Evolutionary conservation across 2,329 filamentous ascomycete genomes (phyloP), one percentile per base, ranked within the genome.

Genomic region (Thermochaetoides dissita): DNA sequence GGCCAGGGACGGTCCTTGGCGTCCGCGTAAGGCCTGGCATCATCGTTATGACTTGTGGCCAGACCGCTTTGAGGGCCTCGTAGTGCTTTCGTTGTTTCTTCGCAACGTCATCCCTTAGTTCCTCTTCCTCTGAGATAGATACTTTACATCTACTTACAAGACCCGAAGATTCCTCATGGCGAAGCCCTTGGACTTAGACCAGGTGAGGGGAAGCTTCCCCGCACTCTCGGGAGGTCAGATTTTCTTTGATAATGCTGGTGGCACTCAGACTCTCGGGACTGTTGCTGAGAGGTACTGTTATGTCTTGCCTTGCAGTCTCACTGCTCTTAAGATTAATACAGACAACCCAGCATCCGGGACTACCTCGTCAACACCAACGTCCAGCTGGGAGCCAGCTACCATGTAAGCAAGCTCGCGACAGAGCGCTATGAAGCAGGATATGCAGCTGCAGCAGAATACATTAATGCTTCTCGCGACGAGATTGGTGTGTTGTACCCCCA

Each of bases 171-270:
- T 30, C 29, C 37, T 30, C 7, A 43, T 46, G 37, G 33, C 39
- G 5, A 9, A 10, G 30, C 12, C 44, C 7, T 28, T 83, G 51
- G 66, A 80, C 50, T 66, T 84, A 38, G 54, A 65, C 7, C 61
- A 64, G 38, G 68, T 72, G 30, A 69, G 79, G 46, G 64, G 68
- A 46, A 66, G 70, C 41, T 88, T 88, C 63, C 82, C 83, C 31
- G 79, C 81, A 10, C 59, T 88, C 34, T 61, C 69, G 34, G 46
- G 65, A 42, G 44, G 76, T 37, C 81, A 86, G 53, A 68, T 87
- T 39, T 86, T 74, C 57, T 72, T 88, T 50, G 83, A 89, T 55
- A 88, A 88, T 55, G 84, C 81, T 8, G 83, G 83, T 11, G 83
- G 83, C 33, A 84, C 76, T 54, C 83, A 88, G 54, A 69, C 75